Conservation (phyloP, 108 stramenopile genomes). For the Nannochloropsis salina region DNA sequence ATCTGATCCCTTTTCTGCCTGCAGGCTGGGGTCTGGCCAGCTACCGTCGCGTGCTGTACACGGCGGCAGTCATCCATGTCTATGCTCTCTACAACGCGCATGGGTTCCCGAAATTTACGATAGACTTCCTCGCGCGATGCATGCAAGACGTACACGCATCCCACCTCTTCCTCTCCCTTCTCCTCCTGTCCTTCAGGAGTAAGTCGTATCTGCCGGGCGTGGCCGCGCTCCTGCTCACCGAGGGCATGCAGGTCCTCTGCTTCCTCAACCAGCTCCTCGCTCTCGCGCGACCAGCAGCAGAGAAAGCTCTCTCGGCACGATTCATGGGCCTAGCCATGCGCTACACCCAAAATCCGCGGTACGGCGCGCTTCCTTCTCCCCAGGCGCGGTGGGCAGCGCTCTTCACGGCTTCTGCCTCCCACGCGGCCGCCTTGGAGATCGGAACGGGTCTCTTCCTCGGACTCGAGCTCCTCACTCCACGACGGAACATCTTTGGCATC, state of each 20-base stretch:
- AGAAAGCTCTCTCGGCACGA: background rate
- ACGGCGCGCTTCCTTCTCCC: background rate
- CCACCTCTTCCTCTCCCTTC: background rate
- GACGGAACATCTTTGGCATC: constrained; percentile 15
- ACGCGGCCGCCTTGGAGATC: background rate
- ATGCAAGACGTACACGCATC: background rate
- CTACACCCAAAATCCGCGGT: background rate
- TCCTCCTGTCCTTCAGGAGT: background rate
- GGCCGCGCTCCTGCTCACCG: background rate
- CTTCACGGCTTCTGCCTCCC: background rate
- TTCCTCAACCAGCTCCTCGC: background rate
- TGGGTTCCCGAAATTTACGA: background rate
- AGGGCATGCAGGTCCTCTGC: too few relatives aligned
- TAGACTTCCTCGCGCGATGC: background rate
- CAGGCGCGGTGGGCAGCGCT: background rate
- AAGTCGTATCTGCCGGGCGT: background rate
- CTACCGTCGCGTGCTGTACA: constrained; percentile 8
- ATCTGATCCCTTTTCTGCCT: background rate
- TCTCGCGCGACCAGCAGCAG: background rate
- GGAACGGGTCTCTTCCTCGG: background rate
- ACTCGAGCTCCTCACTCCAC: constrained; percentile 23
- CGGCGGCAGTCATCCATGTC: background rate
- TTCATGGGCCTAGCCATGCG: background rate
- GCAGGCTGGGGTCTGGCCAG: constrained; percentile 1
- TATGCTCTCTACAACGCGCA: background rate